These are phyloP conservation scores for Choiromyces venosus DNA, from an alignment of 495 filamentous ascomycete genomes.

Conservation along the genomic window DNA sequence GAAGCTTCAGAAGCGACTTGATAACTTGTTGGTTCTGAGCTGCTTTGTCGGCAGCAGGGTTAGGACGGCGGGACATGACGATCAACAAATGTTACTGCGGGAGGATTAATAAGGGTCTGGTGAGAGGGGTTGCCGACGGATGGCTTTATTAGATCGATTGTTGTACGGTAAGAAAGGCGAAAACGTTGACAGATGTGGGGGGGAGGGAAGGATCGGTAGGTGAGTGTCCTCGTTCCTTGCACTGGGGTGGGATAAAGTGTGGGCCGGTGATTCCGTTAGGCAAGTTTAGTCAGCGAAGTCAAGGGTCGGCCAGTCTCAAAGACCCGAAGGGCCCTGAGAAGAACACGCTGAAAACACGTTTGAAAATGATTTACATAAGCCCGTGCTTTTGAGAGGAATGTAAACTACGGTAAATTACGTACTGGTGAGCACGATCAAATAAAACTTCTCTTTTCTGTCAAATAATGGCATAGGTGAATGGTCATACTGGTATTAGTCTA, in stretches of 20 bases:
- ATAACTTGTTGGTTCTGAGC: constrained; percentile 85
- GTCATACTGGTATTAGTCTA: too few species aligned
- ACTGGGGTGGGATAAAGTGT: background rate
- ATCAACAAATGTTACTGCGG: background rate
- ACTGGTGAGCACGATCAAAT: too few species aligned
- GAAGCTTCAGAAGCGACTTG: constrained; percentile 86
- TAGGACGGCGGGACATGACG: constrained; percentile 80
- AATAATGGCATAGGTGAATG: too few species aligned
- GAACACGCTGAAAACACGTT: background rate
- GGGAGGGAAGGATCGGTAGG: background rate
- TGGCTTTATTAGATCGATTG: background rate
- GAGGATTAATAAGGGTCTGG: background rate
- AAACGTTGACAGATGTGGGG: background rate
- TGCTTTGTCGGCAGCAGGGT: constrained; percentile 72
- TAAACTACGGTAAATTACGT: too few species aligned
- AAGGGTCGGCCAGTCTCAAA: background rate
- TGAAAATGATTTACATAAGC: background rate
- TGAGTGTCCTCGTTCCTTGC: background rate
- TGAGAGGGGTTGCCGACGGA: background rate
- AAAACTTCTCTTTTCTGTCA: too few species aligned
- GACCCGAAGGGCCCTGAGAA: background rate
- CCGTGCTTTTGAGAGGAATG: too few species aligned
- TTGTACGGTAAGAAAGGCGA: background rate
- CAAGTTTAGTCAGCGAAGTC: background rate
- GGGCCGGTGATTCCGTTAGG: background rate